Evolutionary conservation across 495 filamentous ascomycete genomes (phyloP).

Genomic region (Polyplosphaeria fusca): DNA sequence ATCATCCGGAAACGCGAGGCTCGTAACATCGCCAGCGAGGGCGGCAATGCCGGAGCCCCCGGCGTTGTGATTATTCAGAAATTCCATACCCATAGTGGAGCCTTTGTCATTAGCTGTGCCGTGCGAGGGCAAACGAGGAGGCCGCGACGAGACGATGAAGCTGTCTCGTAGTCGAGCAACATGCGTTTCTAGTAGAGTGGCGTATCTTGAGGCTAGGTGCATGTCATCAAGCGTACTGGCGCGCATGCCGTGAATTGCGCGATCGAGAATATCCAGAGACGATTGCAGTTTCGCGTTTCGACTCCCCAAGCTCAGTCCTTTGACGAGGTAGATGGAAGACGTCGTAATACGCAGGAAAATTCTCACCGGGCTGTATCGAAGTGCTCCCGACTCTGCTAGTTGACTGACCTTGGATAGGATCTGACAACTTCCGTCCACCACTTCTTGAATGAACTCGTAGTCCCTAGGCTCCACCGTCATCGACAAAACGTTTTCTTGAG

Average conservation of each 20-base stretch:
- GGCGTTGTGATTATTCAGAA: constrained; percentile 33
- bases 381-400: constrained; percentile 26
- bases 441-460: constrained; percentile 56
- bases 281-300: constrained; percentile 49
- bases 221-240: constrained; percentile 54
- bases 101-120: constrained; percentile 13
- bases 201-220: constrained; percentile 53
- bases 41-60: constrained; percentile 29
- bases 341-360: constrained; percentile 53
- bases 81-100: constrained; percentile 25
- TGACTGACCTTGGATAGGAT: constrained; percentile 50
- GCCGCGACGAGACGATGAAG: constrained; percentile 32
- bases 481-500: constrained; percentile 20
- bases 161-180: constrained; percentile 29
- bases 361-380: constrained; percentile 52
- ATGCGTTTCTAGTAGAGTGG: constrained; percentile 47
- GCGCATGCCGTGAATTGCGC: constrained; percentile 48
- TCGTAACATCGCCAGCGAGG: constrained; percentile 26
- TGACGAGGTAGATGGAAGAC: constrained; percentile 54
- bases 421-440: constrained; percentile 53
- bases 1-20: constrained; percentile 44
- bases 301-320: constrained; percentile 52
- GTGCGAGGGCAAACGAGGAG: constrained; percentile 22
- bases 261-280: constrained; percentile 50
- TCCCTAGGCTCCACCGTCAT: constrained; percentile 42